phyloP scores from a whole-genome alignment of 495 filamentous ascomycete species.

The Penicillium verhagenii region DNA sequence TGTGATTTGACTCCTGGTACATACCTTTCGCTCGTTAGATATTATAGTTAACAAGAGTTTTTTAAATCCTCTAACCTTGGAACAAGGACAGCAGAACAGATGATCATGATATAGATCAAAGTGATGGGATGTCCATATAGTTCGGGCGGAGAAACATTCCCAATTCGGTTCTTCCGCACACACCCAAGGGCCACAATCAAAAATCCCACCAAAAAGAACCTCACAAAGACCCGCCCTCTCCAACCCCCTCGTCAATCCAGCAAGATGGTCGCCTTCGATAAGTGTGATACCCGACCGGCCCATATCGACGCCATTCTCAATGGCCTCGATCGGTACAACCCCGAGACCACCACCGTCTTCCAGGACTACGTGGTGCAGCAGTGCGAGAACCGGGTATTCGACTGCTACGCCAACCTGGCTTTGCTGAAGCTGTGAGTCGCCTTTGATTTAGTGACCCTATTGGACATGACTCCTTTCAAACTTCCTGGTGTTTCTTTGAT shows the following conservation, averaged over 20 bases:
- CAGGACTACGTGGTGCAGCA: constrained; percentile 94
- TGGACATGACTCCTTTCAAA: background rate
- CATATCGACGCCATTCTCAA: constrained; percentile 87
- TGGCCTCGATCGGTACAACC: constrained; percentile 97
- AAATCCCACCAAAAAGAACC: constrained; percentile 43
- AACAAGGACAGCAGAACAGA: background rate
- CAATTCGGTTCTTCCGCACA: constrained; percentile 14
- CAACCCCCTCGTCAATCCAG: constrained; percentile 23
- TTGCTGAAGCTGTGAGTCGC: constrained; percentile 92
- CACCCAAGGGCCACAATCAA: constrained; percentile 38
- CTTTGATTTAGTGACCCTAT: constrained; percentile 8
- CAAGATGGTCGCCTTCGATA: constrained; percentile 55
- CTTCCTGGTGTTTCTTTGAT: constrained; percentile 50
- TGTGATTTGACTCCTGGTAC: too few relatives aligned
- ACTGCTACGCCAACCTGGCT: constrained; percentile 94
- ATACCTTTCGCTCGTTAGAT: too few relatives aligned
- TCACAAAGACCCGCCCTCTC: constrained; percentile 27
- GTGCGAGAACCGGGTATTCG: constrained; percentile 91
- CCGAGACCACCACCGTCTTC: constrained; percentile 89
- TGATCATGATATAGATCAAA: background rate
- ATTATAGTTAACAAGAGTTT: too few relatives aligned
- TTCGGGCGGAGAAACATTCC: constrained; percentile 30
- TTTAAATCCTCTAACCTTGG: too few relatives aligned
- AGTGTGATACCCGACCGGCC: constrained; percentile 69
- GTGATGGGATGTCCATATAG: constrained; percentile 12